phyloP scores from a whole-genome alignment of 257 asterid genomes.

The Voacanga thouarsii region DNA sequence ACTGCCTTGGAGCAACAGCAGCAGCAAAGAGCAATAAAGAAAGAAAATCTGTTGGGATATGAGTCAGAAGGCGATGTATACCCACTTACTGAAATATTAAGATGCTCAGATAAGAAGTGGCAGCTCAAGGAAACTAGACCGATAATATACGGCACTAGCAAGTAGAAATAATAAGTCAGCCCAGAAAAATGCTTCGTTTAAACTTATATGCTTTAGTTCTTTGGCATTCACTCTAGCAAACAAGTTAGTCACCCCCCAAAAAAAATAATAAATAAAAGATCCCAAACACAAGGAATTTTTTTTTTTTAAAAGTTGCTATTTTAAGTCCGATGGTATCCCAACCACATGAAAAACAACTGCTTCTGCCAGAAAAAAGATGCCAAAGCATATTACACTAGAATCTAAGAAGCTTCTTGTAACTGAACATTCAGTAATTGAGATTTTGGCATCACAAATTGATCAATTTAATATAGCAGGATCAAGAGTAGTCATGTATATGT shows the following conservation, averaged over 20 bases:
- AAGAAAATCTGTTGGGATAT: not conserved
- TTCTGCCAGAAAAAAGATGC: not conserved
- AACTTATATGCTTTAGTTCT: not conserved
- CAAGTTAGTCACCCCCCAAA: not conserved
- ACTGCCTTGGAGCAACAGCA: not conserved
- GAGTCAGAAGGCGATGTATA: not conserved
- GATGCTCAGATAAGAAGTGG: not conserved
- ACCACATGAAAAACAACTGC: not conserved
- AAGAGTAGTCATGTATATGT: conserved; percentile 17
- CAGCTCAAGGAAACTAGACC: not conserved
- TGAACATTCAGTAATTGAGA: not conserved
- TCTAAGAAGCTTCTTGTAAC: not conserved
- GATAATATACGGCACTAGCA: not conserved
- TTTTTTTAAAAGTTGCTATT: not conserved
- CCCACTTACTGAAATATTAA: not conserved
- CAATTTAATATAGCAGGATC: conserved; percentile 5
- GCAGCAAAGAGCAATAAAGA: not conserved
- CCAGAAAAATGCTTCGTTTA: not conserved
- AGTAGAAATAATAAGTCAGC: not conserved
- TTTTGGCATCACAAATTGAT: conserved; percentile 19
- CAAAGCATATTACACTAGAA: not conserved
- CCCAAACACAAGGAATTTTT: not conserved
- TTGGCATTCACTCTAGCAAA: not conserved
- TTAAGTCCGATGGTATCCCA: not conserved
- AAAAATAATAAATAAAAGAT: too few species aligned